These are phyloP conservation scores for Rhodotorula graminis DNA, from an alignment of 768 basidiomycete species.

Conservation along the genomic window DNA sequence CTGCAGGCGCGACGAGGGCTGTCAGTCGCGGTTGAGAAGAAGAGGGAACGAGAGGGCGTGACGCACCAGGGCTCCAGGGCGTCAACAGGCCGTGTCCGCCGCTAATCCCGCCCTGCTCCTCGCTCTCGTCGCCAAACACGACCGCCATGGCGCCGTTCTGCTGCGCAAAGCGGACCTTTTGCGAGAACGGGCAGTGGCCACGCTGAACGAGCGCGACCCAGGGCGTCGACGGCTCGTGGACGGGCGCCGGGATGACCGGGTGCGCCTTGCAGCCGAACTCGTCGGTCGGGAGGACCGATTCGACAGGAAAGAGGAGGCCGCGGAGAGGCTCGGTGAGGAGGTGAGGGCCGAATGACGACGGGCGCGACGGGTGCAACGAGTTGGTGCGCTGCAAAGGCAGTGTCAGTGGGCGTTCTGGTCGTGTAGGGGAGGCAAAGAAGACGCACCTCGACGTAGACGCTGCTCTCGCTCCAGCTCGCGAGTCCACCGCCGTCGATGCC, in stretches of 20 bases:
- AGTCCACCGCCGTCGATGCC: slow-evolving; percentile 1
- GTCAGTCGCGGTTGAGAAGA: not conserved
- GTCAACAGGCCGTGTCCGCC: slow-evolving; percentile 72
- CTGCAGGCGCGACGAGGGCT: slow-evolving; percentile 43
- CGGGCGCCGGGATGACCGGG: not conserved
- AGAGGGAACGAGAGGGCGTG: slow-evolving; percentile 1
- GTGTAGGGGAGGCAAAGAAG: too few relatives aligned
- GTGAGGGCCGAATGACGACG: slow-evolving; percentile 37
- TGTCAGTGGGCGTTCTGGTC: not conserved
- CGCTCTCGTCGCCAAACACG: slow-evolving; percentile 81
- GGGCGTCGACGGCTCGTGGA: not conserved
- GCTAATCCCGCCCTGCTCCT: slow-evolving; percentile 54
- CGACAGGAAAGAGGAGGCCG: slow-evolving; percentile 28
- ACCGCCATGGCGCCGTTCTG: slow-evolving; percentile 74
- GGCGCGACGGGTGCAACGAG: slow-evolving; percentile 33
- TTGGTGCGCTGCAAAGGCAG: slow-evolving; percentile 12
- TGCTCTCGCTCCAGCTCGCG: slow-evolving; percentile 32
- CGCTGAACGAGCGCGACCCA: slow-evolving; percentile 91
- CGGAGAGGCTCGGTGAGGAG: slow-evolving; percentile 20
- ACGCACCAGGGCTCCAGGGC: slow-evolving; percentile 76
- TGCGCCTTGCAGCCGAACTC: slow-evolving; percentile 13
- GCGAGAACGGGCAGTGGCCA: slow-evolving; percentile 83
- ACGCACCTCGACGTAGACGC: slow-evolving; percentile 33
- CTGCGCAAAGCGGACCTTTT: slow-evolving; percentile 68
- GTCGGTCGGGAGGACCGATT: not conserved